Base-by-base conservation (phyloP, 768 basidiomycete species). In the Trametes cubensis region DNA sequence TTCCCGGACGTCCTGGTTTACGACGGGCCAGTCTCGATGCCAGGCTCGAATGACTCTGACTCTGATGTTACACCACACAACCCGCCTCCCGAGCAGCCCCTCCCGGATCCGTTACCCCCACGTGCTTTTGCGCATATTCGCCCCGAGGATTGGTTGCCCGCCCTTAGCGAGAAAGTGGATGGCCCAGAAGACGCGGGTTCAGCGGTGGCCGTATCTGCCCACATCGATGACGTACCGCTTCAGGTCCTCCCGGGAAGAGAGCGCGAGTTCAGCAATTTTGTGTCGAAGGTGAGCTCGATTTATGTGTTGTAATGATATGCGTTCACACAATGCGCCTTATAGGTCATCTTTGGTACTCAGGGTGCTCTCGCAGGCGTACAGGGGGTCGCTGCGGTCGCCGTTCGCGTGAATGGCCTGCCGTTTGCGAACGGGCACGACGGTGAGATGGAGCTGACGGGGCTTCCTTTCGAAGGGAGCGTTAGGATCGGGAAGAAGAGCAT, bases 1-100 rank as follows among this genome's bases (percentile, higher is more conserved):
- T 78, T 89, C 58, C 90, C 92, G 0, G 92, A 94, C 70, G 86
- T 89, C 26, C 73, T 93, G 6, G 80, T 94, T 5, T 93, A 84
- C 60, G 92, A 94, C 64, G 92, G 92, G 3, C 83, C 85, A 21
- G 80, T 83, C 0, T 82, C 85, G 7, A 74, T 78, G 0, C 41
- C 46, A 3, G 65, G 69, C 21, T 64, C 61, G 10, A 39, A 61
- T 39, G 56, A 61, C n/a, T 28, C 47, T 10, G 46, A 48, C 6
- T 20, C 30, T 18, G 25, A 26, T 20, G 42, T 14, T 14, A 6
- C 11, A 34, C 41, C 60, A 62, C 34, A 49, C 65, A 21, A 66
- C 48, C 49, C 67, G 0, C 77, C 80, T 0, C 81, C 84, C 0
- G 72, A 79, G n/a, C 78, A 69, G 15, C 81, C 85, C 0, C 77